These are phyloP conservation scores for Dalbergia cochinchinensis DNA, from an alignment of 306 rosid species.

Conservation along the genomic window DNA sequence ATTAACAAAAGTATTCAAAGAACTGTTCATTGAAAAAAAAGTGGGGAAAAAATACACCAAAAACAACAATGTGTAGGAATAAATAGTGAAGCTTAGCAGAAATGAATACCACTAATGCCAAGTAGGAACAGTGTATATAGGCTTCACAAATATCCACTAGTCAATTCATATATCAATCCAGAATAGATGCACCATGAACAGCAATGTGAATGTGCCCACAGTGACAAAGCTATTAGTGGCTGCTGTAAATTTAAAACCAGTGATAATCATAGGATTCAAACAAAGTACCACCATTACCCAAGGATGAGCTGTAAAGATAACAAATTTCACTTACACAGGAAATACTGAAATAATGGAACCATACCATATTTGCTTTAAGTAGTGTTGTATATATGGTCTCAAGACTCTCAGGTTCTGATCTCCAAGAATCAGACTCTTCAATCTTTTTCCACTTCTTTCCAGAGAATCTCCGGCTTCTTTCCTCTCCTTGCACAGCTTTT, in stretches of 20 bases:
- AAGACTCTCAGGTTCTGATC: constrained; percentile 97
- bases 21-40: neutral
- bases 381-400: constrained; percentile 86
- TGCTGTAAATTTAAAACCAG: constrained; percentile 24
- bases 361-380: constrained; percentile 84
- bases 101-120: too few relatives aligned
- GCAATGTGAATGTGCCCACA: constrained; percentile 25
- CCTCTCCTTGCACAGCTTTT: constrained; percentile 90
- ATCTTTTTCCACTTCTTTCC: constrained; percentile 98
- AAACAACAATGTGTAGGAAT: too few relatives aligned
- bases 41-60: neutral
- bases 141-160: too few relatives aligned
- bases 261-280: constrained; percentile 31
- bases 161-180: too few relatives aligned
- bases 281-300: constrained; percentile 24
- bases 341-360: constrained; percentile 41
- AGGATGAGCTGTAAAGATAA: constrained; percentile 32
- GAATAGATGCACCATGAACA: neutral
- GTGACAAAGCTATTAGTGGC: constrained; percentile 5
- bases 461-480: constrained; percentile 99
- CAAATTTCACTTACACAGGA: constrained; percentile 29
- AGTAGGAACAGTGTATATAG: too few relatives aligned
- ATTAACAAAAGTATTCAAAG: constrained; percentile 2
- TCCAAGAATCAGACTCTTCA: constrained; percentile 95
- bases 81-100: too few relatives aligned